These are phyloP conservation scores for Aegilops longissima DNA, from an alignment of 176 grass and related monocot species.

Conservation along the genomic window DNA sequence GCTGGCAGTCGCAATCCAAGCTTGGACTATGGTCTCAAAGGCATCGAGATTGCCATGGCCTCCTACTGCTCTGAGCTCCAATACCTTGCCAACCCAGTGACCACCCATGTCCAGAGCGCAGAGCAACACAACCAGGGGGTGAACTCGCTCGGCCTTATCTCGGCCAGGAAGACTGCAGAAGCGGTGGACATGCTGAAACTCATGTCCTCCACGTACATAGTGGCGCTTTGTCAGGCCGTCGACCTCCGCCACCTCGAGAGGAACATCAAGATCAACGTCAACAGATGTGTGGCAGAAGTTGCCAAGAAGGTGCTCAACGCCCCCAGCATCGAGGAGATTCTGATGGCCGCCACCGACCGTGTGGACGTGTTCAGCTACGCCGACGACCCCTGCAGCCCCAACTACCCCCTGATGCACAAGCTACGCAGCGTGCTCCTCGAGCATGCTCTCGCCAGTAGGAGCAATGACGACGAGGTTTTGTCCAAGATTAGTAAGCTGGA, in stretches of 20 bases:
- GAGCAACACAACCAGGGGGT: slow-evolving; percentile 98
- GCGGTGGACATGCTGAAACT: slow-evolving; percentile 89
- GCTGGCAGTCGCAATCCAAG: slow-evolving; percentile 81
- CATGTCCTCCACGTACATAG: slow-evolving; percentile 73
- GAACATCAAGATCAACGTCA: slow-evolving; percentile 62
- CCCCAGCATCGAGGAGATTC: not conserved
- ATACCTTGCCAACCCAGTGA: slow-evolving; percentile 83
- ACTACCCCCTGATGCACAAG: not conserved
- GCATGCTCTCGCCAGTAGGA: not conserved
- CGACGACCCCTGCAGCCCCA: not conserved
- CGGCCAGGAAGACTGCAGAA: slow-evolving; percentile 77
- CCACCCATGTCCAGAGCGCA: slow-evolving; percentile 92
- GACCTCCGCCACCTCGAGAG: slow-evolving; percentile 82
- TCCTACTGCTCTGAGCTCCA: slow-evolving; percentile 92
- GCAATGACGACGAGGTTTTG: not conserved
- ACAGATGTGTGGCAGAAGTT: not conserved
- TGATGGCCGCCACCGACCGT: not conserved
- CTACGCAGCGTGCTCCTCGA: slow-evolving; percentile 1
- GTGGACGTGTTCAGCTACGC: not conserved
- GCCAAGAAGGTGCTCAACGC: not conserved
- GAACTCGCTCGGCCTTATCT: slow-evolving; percentile 84
- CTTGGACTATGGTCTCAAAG: slow-evolving; percentile 91
- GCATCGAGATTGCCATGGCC: slow-evolving; percentile 90
- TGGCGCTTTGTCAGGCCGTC: slow-evolving; percentile 70
- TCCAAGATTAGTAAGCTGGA: not conserved